These are phyloP conservation scores for Tardiomyces depauwii DNA, from an alignment of 1,139 yeast genomes.

Conservation along the genomic window DNA sequence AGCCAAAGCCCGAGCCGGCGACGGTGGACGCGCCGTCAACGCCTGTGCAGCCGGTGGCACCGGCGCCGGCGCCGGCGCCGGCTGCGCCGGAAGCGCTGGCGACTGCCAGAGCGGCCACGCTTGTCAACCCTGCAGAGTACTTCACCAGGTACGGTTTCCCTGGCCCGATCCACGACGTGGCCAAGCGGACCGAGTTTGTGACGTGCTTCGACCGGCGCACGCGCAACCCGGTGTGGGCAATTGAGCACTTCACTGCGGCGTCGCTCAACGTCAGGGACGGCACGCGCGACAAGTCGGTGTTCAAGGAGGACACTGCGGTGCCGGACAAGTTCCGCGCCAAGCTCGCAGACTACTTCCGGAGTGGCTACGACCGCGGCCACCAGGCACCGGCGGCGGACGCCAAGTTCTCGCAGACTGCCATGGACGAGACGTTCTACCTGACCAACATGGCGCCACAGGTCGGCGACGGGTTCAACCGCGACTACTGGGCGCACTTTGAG, in stretches of 20 bases:
- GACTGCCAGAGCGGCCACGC: background rate
- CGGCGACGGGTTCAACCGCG: conserved; percentile 94
- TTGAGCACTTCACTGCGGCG: conserved; percentile 80
- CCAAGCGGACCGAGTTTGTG: conserved; percentile 61
- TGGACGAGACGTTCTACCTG: conserved; percentile 86
- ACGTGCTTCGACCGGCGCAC: conserved; percentile 80
- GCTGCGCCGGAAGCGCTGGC: background rate
- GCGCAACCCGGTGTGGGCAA: conserved; percentile 82
- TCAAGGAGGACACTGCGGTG: conserved; percentile 77
- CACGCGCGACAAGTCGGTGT: conserved; percentile 58
- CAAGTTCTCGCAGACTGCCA: conserved; percentile 75
- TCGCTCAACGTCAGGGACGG: conserved; percentile 41
- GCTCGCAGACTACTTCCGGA: conserved; percentile 77
- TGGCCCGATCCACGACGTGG: conserved; percentile 83
- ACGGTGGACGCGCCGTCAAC: background rate
- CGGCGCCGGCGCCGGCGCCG: background rate
- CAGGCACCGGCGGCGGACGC: conserved; percentile 98
- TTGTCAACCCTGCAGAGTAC: conserved; percentile 51
- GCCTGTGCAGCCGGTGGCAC: background rate
- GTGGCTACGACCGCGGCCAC: conserved; percentile 96
- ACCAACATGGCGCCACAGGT: conserved; percentile 96
- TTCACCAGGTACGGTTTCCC: conserved; percentile 78
- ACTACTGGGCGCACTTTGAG: conserved; percentile 93
- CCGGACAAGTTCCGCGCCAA: conserved; percentile 68
- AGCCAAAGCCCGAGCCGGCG: background rate